phyloP scores from a whole-genome alignment of 75 land plant genomes.

The Picea glauca region DNA sequence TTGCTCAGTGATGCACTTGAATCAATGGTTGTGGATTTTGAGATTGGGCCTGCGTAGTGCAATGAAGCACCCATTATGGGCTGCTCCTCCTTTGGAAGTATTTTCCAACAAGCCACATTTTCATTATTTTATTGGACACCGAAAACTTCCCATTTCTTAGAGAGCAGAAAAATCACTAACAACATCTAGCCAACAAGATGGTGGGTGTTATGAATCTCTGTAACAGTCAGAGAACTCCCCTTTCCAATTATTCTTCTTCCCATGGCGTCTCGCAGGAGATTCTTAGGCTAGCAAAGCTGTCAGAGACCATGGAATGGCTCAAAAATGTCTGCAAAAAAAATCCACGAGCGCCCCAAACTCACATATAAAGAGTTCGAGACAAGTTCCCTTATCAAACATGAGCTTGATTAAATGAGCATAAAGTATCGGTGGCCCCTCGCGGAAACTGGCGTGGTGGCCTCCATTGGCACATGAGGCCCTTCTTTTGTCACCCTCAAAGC shows the following conservation, averaged over 20 bases:
- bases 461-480: slow-evolving; percentile 32
- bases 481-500: slow-evolving; percentile 44
- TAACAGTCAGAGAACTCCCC: too few species aligned
- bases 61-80: too few species aligned
- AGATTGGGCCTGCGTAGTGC: too few species aligned
- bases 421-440: slow-evolving; percentile 39
- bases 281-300: slow-evolving; percentile 7
- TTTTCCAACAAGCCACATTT: too few species aligned
- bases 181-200: too few species aligned
- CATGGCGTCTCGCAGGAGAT: neutral
- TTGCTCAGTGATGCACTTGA: too few species aligned
- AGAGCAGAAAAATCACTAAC: too few species aligned
- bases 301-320: slow-evolving; percentile 32
- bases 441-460: slow-evolving; percentile 34
- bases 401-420: slow-evolving; percentile 33
- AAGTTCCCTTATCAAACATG: slow-evolving; percentile 27
- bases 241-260: neutral
- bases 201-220: too few species aligned
- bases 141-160: too few species aligned
- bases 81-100: too few species aligned
- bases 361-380: slow-evolving; percentile 47
- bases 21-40: too few species aligned
- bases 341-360: slow-evolving; percentile 47
- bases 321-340: slow-evolving; percentile 22
- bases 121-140: too few species aligned